Evolutionary conservation across 805 yeast species (phyloP), one percentile per base, ranked within the genome.

Genomic region (Saitoella complicata): DNA sequence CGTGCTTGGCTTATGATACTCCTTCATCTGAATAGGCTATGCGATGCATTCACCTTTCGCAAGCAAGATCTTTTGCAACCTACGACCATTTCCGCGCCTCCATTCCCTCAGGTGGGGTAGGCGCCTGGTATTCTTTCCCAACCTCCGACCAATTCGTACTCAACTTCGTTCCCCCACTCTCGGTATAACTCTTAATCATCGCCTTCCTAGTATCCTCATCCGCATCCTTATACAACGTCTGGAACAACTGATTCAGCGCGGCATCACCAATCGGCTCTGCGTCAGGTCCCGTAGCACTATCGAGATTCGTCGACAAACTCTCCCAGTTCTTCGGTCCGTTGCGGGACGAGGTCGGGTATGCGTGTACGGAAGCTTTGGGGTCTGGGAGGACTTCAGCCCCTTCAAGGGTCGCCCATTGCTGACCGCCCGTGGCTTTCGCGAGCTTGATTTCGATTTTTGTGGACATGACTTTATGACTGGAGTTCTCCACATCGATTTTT

Each of bases 61-160:
- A 21, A 21, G 21, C 21, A 4, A 21, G 21, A 21, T 21, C 21
- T 4, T 21, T 21, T 38, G 9, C n/a, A 30, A 7, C 78, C 30
- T 39, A 31, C 3, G 21, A 9, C 10, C 10, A 78, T 40, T 67
- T 63, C 55, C 69, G 75, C 2, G 73, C 70, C 53, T 70, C 76
- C 72, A 75, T 70, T 9, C 85, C 88, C 38, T 76, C 79, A 0
- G 94, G 94, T 0, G 94, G 86, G 29, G 69, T 61, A 2, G 79
- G 71, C 54, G 78, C 80, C 39, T 80, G 80, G 13, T 60, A 68
- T 47, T 74, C 75, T 45, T 71, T 67, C 36, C 73, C 67, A 1
- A 93, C 97, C 48, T 85, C 94, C 7, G 65, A 72, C 99, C 99
- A 91, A 57, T 84, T 82, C 4, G 98, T 91, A 40, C 94, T 83